Evolutionary conservation across 305 asterid species (phyloP).

Genomic region (Ruellia speciosa): DNA sequence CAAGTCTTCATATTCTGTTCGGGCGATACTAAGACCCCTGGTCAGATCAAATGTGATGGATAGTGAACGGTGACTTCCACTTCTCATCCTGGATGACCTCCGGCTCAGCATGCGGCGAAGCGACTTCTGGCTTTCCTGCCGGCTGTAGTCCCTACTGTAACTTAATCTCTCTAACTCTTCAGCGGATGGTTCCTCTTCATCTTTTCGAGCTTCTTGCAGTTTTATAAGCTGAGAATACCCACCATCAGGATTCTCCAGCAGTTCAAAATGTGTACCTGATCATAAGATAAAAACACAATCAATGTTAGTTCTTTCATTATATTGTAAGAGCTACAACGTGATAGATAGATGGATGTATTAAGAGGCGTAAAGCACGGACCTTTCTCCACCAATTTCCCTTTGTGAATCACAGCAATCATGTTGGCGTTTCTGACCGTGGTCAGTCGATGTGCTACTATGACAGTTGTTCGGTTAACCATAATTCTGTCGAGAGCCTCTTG

Average conservation of each 20-base stretch:
- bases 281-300: background rate
- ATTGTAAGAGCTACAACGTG: too few species aligned
- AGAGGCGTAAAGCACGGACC: slow-evolving; percentile 25
- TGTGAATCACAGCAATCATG: slow-evolving; percentile 68
- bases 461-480: slow-evolving; percentile 71
- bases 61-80: slow-evolving; percentile 36
- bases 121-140: slow-evolving; percentile 30
- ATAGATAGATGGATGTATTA: background rate
- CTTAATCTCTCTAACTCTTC: slow-evolving; percentile 22
- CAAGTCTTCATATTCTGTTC: slow-evolving; percentile 32
- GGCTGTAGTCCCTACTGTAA: slow-evolving; percentile 26
- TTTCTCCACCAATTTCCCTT: slow-evolving; percentile 71
- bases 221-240: slow-evolving; percentile 75
- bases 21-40: slow-evolving; percentile 37
- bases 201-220: slow-evolving; percentile 56
- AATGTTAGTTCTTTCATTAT: too few species aligned
- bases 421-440: slow-evolving; percentile 79
- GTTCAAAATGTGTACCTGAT: slow-evolving; percentile 57
- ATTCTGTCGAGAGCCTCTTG: slow-evolving; percentile 83
- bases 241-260: slow-evolving; percentile 61
- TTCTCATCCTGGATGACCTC: slow-evolving; percentile 41
- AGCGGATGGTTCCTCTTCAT: slow-evolving; percentile 29
- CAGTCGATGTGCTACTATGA: slow-evolving; percentile 81
- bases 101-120: slow-evolving; percentile 28
- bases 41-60: slow-evolving; percentile 39